Evolutionary conservation across 2,329 filamentous ascomycete genomes (phyloP), one percentile per base, ranked within the genome.

Genomic region (Paradendryphiella salina): DNA sequence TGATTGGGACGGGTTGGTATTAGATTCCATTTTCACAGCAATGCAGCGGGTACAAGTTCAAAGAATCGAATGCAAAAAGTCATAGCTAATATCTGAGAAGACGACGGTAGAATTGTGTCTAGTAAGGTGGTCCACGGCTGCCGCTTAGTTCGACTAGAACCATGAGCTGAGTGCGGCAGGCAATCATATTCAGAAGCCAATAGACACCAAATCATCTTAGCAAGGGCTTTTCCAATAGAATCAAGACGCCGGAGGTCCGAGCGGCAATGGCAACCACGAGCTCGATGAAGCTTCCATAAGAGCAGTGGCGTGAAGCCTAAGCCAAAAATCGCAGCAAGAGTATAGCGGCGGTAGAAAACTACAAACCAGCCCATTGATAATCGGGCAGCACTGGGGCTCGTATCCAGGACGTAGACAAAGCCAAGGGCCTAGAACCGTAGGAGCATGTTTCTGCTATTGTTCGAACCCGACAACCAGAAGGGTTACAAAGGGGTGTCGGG

Each of bases 401-500:
- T 42, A 26, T 34, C 17, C 34, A 49, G 17, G 31, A 36, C 26
- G 13, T 33, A 14, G 26, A 37, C 42, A 44, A 54, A 38, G 44
- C 26, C 38, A 43, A 37, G 10, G 32, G n/a, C 15, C 21, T 26
- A 18, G 9, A 26, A 5, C 15, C 13, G 15, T 20, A 29, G 15
- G 28, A 26, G 28, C 36, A 21, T 5, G 6, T 4, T n/a, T 39
- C 18, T 46, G 43, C n/a, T 23, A 46, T 46, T 46, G 44, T 46
- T 44, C 32, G 41, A n/a, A 15, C 18, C 21, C 20, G 47, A 35
- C 42, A 50, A 46, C 35, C n/a, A 18, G 32, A 42, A 42, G 28
- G 31, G 38, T n/a, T 31, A 52, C 38, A 33, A 52, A 48, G 44
- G 38, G 38, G 26, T 40, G 14, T 15, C 26, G 33, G 44, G 28